phyloP scores from a whole-genome alignment of 192 early-diverging fungal genomes.

The Kappamyces sp. region DNA sequence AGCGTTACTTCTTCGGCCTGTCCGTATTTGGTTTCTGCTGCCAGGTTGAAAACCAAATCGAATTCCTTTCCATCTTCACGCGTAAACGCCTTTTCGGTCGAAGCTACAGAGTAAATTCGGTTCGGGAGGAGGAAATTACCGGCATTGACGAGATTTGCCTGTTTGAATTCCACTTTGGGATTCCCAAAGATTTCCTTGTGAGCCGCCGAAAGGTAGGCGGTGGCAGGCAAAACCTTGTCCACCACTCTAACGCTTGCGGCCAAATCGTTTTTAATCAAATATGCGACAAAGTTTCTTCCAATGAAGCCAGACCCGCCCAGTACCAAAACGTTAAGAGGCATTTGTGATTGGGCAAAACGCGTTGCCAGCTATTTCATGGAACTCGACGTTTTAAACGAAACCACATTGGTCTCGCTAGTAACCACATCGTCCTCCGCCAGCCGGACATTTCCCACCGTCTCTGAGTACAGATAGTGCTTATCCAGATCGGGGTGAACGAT shows the following conservation, averaged over 20 bases:
- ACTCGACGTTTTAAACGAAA: constrained; percentile 59
- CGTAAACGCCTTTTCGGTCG: constrained; percentile 67
- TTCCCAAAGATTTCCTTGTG: constrained; percentile 63
- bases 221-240: constrained; percentile 78
- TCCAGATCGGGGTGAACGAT: constrained; percentile 64
- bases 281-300: constrained; percentile 70
- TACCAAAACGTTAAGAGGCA: constrained; percentile 58
- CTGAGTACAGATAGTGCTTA: constrained; percentile 63
- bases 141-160: constrained; percentile 68
- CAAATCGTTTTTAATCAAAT: constrained; percentile 62
- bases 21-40: constrained; percentile 91
- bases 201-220: constrained; percentile 60
- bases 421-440: constrained; percentile 58
- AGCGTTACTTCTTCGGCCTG: constrained; percentile 64
- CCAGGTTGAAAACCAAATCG: constrained; percentile 93
- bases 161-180: constrained; percentile 67
- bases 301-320: constrained; percentile 84
- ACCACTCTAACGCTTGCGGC: constrained; percentile 62
- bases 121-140: constrained; percentile 41
- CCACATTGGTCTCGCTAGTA: constrained; percentile 53
- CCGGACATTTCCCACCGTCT: constrained; percentile 68
- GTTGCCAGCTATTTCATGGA: neutral
- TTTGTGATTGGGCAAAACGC: constrained; percentile 16
- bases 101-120: constrained; percentile 42
- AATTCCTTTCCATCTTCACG: constrained; percentile 61